Percentiles rank a stretch among this genome's conserved stretches.
These are phyloP conservation scores for Neopestalotiopsis clavispora DNA, from an alignment of 2,329 filamentous ascomycete genomes.

Conservation along the genomic window DNA sequence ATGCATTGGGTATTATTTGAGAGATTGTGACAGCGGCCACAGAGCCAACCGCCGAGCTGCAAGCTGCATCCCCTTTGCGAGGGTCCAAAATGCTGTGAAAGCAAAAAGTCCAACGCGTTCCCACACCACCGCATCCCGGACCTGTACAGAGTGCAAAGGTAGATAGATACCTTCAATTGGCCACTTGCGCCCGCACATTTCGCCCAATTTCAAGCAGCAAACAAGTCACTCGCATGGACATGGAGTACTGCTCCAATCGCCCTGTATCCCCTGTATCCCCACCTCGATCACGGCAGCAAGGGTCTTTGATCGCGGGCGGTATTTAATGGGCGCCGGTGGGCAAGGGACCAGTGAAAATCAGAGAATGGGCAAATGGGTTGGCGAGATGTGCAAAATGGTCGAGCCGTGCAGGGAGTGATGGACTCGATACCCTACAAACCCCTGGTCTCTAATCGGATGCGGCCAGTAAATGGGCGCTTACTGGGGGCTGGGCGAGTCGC, in stretches of 20 bases:
- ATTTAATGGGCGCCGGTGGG: slow-evolving; percentile 25
- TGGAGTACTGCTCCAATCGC: not conserved
- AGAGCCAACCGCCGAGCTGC: slow-evolving; percentile 19
- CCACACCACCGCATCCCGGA: no score
- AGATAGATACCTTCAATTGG: no score
- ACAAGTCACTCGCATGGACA: slow-evolving; percentile 5
- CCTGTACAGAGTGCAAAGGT: no score
- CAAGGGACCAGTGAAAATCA: slow-evolving; percentile 34
- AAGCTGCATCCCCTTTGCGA: slow-evolving; percentile 7
- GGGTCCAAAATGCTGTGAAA: not conserved
- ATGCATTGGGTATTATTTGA: slow-evolving; percentile 18
- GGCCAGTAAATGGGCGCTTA: slow-evolving; percentile 32
- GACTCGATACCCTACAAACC: not conserved
- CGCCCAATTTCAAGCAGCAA: not conserved
- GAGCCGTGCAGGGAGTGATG: slow-evolving; percentile 29
- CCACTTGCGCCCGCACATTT: not conserved
- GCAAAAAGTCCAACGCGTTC: not conserved
- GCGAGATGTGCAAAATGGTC: slow-evolving; percentile 18
- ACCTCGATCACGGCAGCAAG: not conserved
- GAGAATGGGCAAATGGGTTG: slow-evolving; percentile 33
- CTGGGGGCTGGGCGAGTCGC: slow-evolving; percentile 33
- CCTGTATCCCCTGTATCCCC: not conserved
- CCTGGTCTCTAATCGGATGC: slow-evolving; percentile 22
- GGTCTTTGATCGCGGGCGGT: slow-evolving; percentile 26
- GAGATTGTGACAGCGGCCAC: not conserved